Evolutionary conservation across 768 basidiomycete species (phyloP), one percentile per base, ranked within the genome.

Genomic region (Agrocybe pediades): DNA sequence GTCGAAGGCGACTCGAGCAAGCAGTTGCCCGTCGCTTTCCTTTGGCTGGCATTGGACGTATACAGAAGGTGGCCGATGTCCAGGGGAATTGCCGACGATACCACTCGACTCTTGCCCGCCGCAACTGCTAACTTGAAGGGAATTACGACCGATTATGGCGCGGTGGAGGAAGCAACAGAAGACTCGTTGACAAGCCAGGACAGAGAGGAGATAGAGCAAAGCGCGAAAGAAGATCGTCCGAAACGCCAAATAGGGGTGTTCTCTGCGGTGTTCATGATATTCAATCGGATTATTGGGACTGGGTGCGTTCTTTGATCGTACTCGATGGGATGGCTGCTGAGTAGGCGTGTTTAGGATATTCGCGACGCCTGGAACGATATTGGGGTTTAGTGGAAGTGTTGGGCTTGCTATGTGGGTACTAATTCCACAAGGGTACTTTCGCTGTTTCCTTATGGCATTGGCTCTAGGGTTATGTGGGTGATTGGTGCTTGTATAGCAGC

Each of bases 201-300:
- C n/a, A n/a, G n/a, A n/a, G n/a, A n/a, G n/a, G n/a, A n/a, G n/a
- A n/a, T n/a, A n/a, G n/a, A n/a, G n/a, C n/a, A n/a, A n/a, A n/a
- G n/a, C n/a, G n/a, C 57, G 57, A 36, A 36, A 13, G 6, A 4
- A 6, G 33, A 36, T 15, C 4, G 33, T 36, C 33, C 33, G 4
- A 36, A 36, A 1, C 56, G 60, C 17, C 60, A 62, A 39, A 62
- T 62, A 47, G 61, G 61, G 48, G 43, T 62, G 13, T 60, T 69
- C 41, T 70, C 69, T 16, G 74, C 75, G 11, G 67, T 74, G 3
- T 75, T 75, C 56, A 68, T 77, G 48, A 71, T 75, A 21, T 74
- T 77, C 62, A 77, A 77, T 49, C 67, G 75, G 24, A 74, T 77
- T 16, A 74, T 74, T 49, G 74, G 75, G 13, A 75, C 74, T 51